A percentile compares a stretch with the other conserved stretches of the same genome.
Conservation (phyloP, 140 eudicot species). For the Anethum foeniculum region DNA sequence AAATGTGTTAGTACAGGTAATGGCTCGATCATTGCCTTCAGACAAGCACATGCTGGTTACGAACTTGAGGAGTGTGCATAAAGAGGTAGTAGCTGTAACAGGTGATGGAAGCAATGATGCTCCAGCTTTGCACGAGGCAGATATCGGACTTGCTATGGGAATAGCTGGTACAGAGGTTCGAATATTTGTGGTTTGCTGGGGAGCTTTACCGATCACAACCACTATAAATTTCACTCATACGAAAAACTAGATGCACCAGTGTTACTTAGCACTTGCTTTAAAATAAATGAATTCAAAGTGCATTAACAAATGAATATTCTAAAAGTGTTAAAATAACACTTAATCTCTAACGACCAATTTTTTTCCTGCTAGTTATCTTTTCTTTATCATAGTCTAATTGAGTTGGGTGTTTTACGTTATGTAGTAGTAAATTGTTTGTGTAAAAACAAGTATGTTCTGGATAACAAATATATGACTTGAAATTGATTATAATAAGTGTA, state of each 20-base stretch:
- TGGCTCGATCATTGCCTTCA: slow-evolving; percentile 63
- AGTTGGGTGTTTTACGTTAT: not conserved
- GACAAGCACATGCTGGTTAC: slow-evolving; percentile 43
- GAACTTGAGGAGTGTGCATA: slow-evolving; percentile 27
- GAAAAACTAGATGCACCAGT: not conserved
- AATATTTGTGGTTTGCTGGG: not conserved
- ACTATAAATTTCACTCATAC: not conserved
- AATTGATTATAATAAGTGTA: not conserved
- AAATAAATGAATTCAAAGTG: not conserved
- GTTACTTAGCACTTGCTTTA: not conserved
- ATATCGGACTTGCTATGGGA: slow-evolving; percentile 66
- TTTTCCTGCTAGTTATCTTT: not conserved
- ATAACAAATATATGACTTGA: not conserved
- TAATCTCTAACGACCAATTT: not conserved
- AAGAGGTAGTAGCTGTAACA: slow-evolving; percentile 55
- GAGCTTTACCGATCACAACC: not conserved
- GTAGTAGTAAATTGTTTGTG: not conserved
- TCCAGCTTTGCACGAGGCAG: slow-evolving; percentile 63
- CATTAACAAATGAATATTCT: not conserved
- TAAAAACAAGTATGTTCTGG: not conserved
- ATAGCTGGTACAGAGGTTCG: slow-evolving; percentile 62
- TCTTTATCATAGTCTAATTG: not conserved
- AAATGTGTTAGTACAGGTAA: slow-evolving; percentile 27
- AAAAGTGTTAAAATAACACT: not conserved
- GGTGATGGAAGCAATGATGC: slow-evolving; percentile 74